These are phyloP conservation scores for Tylopilus sp. DNA, from an alignment of 768 basidiomycete species.

Conservation along the genomic window DNA sequence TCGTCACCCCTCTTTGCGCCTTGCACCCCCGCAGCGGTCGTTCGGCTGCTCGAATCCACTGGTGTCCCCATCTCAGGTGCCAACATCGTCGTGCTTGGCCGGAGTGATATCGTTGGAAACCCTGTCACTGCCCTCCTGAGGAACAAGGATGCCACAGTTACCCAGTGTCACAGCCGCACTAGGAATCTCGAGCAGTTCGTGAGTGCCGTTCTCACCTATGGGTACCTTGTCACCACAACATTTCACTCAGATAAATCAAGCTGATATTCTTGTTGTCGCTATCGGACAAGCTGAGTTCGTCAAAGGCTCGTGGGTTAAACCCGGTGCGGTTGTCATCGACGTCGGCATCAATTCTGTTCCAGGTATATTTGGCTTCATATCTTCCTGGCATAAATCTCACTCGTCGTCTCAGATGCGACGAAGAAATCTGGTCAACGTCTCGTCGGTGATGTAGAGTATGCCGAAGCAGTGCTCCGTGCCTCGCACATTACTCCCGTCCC, in stretches of 20 bases:
- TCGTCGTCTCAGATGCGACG: constrained; percentile 56
- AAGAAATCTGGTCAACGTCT: constrained; percentile 96
- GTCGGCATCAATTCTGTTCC: constrained; percentile 97
- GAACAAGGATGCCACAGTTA: constrained; percentile 91
- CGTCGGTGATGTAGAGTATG: constrained; percentile 93
- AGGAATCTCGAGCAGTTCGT: constrained; percentile 78
- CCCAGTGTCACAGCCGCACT: constrained; percentile 94
- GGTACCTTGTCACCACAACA: constrained; percentile 3
- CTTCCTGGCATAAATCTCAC: background rate
- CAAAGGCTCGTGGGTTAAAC: constrained; percentile 93
- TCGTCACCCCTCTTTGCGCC: constrained; percentile 88
- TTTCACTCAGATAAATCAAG: constrained; percentile 63
- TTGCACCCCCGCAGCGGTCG: constrained; percentile 93
- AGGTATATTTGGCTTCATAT: constrained; percentile 42
- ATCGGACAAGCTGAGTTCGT: constrained; percentile 91
- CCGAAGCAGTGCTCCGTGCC: constrained; percentile 70
- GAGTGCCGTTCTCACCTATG: constrained; percentile 28
- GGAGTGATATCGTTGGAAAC: constrained; percentile 96
- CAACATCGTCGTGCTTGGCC: constrained; percentile 88
- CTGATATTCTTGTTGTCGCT: constrained; percentile 95
- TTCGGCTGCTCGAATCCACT: constrained; percentile 87
- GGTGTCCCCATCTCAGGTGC: constrained; percentile 73
- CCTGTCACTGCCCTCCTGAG: constrained; percentile 91
- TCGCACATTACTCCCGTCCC: constrained; percentile 96
- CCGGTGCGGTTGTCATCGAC: constrained; percentile 93